phyloP scores from a whole-genome alignment of 495 filamentous ascomycete genomes.

The Hypoxylon fuscum region DNA sequence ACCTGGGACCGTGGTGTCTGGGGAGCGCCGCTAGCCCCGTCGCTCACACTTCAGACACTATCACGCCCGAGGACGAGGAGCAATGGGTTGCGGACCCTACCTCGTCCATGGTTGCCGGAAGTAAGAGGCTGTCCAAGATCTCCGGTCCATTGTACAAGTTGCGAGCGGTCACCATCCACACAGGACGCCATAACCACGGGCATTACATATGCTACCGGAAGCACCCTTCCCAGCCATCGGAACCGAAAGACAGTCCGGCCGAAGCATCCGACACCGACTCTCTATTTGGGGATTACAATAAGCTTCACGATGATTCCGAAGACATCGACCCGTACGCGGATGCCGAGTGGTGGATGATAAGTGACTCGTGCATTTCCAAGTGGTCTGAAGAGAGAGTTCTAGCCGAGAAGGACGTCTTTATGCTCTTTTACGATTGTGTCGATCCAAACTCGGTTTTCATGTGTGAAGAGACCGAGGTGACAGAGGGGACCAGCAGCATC shows the following conservation, averaged over 20 bases:
- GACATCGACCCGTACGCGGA: conserved; percentile 38
- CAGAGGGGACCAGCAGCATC: too few species aligned
- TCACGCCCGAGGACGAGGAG: conserved; percentile 57
- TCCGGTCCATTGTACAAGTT: conserved; percentile 77
- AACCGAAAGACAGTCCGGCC: neutral
- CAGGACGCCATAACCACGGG: conserved; percentile 87
- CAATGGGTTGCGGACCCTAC: conserved; percentile 72
- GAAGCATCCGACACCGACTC: conserved; percentile 1
- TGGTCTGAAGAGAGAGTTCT: conserved; percentile 79
- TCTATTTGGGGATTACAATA: conserved; percentile 5
- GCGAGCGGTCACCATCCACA: conserved; percentile 86
- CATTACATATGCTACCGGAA: conserved; percentile 93
- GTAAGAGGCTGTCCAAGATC: conserved; percentile 48
- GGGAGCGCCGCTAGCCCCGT: conserved; percentile 54
- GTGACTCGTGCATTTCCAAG: conserved; percentile 81
- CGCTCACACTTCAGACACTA: too few species aligned
- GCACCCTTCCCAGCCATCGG: conserved; percentile 54
- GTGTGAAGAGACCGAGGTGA: neutral
- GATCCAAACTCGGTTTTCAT: conserved; percentile 46
- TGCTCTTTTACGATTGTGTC: conserved; percentile 93
- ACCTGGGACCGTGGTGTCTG: conserved; percentile 82
- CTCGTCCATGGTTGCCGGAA: conserved; percentile 71
- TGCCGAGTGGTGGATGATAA: conserved; percentile 81
- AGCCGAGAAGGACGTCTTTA: conserved; percentile 85
- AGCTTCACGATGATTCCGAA: conserved; percentile 21